Evolutionary conservation across 1,139 yeast species (phyloP).

Genomic region (Kurtzmaniella quercitrusa): DNA sequence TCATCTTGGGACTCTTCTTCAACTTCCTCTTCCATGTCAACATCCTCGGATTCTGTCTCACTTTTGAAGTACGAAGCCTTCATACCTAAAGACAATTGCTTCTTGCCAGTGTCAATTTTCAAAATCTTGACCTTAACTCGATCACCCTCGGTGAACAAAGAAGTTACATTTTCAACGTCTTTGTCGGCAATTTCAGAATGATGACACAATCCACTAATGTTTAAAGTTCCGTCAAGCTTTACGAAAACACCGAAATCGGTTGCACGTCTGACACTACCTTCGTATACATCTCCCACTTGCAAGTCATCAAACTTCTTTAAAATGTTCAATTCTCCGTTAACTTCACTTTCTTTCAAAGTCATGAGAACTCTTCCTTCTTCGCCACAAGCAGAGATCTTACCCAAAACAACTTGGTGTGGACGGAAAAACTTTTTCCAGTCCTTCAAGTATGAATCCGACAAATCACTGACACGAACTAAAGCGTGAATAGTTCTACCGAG

Average conservation of each 20-base stretch:
- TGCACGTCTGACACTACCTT: constrained; percentile 76
- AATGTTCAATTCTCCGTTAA: constrained; percentile 60
- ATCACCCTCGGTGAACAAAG: constrained; percentile 83
- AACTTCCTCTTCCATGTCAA: constrained; percentile 29
- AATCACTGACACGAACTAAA: constrained; percentile 74
- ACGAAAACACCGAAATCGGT: constrained; percentile 92
- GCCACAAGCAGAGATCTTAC: constrained; percentile 64
- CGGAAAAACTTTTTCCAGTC: constrained; percentile 84
- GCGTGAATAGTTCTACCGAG: constrained; percentile 73
- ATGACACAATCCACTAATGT: constrained; percentile 85
- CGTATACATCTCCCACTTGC: constrained; percentile 63
- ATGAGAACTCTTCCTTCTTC: constrained; percentile 64
- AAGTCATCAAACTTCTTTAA: constrained; percentile 64
- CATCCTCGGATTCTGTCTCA: constrained; percentile 30
- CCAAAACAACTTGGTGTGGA: constrained; percentile 70
- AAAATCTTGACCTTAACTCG: constrained; percentile 81
- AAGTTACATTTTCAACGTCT: constrained; percentile 43
- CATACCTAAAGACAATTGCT: constrained; percentile 83
- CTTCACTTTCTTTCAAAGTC: constrained; percentile 79
- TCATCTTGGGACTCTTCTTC: constrained; percentile 22
- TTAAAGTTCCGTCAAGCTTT: constrained; percentile 67
- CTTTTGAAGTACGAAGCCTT: constrained; percentile 82
- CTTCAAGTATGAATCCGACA: constrained; percentile 75
- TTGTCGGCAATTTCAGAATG: constrained; percentile 79
- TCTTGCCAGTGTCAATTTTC: constrained; percentile 58